Evolutionary conservation across 139 green algal species (phyloP), one percentile per base, ranked within the genome.

Genomic region (Nannochloris sp.): DNA sequence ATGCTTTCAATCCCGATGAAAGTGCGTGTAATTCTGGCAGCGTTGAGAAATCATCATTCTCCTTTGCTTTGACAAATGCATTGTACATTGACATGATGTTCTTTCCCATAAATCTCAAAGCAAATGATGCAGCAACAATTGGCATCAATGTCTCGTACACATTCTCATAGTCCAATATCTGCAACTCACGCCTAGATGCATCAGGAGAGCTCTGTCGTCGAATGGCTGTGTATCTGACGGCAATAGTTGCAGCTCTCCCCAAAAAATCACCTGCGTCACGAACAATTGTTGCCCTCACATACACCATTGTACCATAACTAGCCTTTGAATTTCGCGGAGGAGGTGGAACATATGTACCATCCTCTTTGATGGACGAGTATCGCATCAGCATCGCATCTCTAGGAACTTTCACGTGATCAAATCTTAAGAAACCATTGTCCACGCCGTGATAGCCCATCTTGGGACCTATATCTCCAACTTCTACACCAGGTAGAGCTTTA

Each of bases 101-200:
- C 53, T 76, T 68, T 50, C 78, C 78, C 87, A 97, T 95, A 76
- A 96, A 95, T 60, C 79, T 72, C 48, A 96, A 79, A 5, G 90
- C 88, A 66, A 96, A 98, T 4, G 88, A 66, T 7, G 69, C 54
- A 0, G 88, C 84, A 19, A 97, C 9, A 34, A 95, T 68, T 7
- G 88, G 84, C 60, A 98, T 74, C 65, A 98, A 79, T 19, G 75
- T 84, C 61, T 80, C 44, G 15, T 83, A 66, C 14, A 84, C 78
- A 68, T 94, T 95, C 76, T 94, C 83, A 77, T 98, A 98, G 74
- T 98, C 91, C 36, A 98, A 79, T 27, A 98, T 84, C 83, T 95
- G 81, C 60, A 81, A 64, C 79, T 95, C 88, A 19, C 31, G 64
- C 64, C 78, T 51, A 16, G 84, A 83, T 16, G 75, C 46, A 9